phyloP scores from a whole-genome alignment of 1,284 basidiomycete genomes.

The Singerocomus inundabilis region DNA sequence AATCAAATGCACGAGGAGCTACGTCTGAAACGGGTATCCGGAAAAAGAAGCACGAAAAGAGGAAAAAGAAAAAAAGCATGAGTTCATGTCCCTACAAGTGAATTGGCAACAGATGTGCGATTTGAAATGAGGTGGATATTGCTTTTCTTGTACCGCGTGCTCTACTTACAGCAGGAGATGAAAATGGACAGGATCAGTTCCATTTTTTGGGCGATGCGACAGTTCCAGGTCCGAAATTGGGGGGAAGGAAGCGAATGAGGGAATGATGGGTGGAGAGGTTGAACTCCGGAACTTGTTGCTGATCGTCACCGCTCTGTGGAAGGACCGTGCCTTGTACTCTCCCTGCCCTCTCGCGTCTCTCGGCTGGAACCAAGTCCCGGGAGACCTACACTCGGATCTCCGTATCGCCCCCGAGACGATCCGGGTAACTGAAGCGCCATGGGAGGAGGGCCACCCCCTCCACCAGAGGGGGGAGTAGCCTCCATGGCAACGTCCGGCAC shows the following conservation, averaged over 20 bases:
- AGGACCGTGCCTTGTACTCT: slow-evolving; percentile 31
- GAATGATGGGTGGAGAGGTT: too few relatives aligned
- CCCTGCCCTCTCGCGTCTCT: slow-evolving; percentile 28
- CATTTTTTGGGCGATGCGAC: too few relatives aligned
- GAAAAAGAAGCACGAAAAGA: slow-evolving; percentile 3
- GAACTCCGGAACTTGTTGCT: slow-evolving; percentile 2
- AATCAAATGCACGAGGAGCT: slow-evolving; percentile 6
- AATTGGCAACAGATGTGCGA: slow-evolving; percentile 13
- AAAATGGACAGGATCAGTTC: slow-evolving; percentile 9
- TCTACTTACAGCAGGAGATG: slow-evolving; percentile 6
- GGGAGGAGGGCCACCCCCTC: too few relatives aligned
- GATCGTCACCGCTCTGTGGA: slow-evolving; percentile 27
- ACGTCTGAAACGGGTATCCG: slow-evolving; percentile 9
- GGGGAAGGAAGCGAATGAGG: too few relatives aligned
- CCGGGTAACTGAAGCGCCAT: slow-evolving; percentile 30
- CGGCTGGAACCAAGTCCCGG: slow-evolving; percentile 22
- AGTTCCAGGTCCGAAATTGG: too few relatives aligned
- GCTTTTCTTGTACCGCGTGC: slow-evolving; percentile 9
- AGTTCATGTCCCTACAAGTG: slow-evolving; percentile 24
- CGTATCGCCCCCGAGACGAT: slow-evolving; percentile 29
- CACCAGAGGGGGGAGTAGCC: too few relatives aligned
- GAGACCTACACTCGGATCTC: slow-evolving; percentile 22
- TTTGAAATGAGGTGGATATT: too few relatives aligned
- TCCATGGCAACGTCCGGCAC: slow-evolving; percentile 33
- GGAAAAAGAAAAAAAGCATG: slow-evolving; percentile 8